A percentile compares a stretch with the other conserved stretches of the same genome.
These are phyloP conservation scores for Irpex sp. DNA, from an alignment of 1,284 basidiomycete genomes.

Conservation along the genomic window DNA sequence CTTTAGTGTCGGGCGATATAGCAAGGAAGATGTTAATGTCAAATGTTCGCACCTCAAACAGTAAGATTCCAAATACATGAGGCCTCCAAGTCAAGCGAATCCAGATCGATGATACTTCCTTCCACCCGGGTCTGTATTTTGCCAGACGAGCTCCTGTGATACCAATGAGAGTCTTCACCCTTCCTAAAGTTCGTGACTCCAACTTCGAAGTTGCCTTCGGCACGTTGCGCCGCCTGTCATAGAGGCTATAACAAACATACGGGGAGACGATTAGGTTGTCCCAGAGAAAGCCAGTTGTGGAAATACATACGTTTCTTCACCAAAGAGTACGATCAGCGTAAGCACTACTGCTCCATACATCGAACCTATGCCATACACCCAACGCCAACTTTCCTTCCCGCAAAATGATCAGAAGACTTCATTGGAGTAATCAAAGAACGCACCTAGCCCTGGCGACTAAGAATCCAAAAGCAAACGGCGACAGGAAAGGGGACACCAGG, in stretches of 20 bases:
- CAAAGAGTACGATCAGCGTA: conserved; percentile 51
- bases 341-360: conserved; percentile 59
- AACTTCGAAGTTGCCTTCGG: conserved; percentile 31
- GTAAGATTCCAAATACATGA: conserved; percentile 50
- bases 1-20: neutral
- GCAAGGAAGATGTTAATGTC: neutral
- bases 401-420: no score
- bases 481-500: conserved; percentile 61
- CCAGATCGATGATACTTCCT: conserved; percentile 39
- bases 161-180: conserved; percentile 62
- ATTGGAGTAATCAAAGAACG: neutral
- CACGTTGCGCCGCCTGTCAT: conserved; percentile 54
- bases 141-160: conserved; percentile 63
- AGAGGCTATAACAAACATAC: no score
- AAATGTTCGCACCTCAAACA: conserved; percentile 47
- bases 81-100: conserved; percentile 62
- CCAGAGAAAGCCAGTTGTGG: no score
- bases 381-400: conserved; percentile 48
- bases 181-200: conserved; percentile 37
- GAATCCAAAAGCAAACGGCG: conserved; percentile 69
- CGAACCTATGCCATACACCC: conserved; percentile 67
- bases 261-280: no score
- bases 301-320: conserved; percentile 75
- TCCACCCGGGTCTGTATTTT: conserved; percentile 56
- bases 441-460: conserved; percentile 55